Percentiles rank a stretch among this genome's conserved stretches.
Evolutionary conservation across 2,329 filamentous ascomycete genomes (phyloP).

Genomic region (Celoporthe dispersa): DNA sequence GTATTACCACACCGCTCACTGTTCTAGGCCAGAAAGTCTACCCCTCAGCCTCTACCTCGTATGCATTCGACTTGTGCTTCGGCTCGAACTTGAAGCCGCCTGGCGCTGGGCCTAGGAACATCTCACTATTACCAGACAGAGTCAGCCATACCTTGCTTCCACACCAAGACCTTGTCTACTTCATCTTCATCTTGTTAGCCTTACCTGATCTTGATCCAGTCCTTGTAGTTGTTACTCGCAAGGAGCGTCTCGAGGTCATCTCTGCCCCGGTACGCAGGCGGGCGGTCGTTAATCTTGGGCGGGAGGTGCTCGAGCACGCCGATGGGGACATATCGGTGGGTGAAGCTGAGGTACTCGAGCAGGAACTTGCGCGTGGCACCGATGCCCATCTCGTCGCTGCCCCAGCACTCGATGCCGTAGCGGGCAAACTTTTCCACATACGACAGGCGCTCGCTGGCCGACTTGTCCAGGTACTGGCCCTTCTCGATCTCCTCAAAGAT

Average conservation of each 20-base stretch:
- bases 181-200: constrained; percentile 39
- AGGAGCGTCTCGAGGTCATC: constrained; percentile 94
- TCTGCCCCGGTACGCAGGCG: constrained; percentile 80
- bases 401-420: constrained; percentile 93
- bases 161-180: too few relatives aligned
- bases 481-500: constrained; percentile 94
- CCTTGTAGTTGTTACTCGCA: constrained; percentile 87
- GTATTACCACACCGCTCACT: not conserved
- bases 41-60: constrained; percentile 79
- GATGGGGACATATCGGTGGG: constrained; percentile 87
- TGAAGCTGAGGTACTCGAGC: constrained; percentile 94
- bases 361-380: constrained; percentile 90
- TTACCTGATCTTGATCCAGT: constrained; percentile 99
- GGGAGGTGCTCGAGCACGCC: constrained; percentile 88
- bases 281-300: constrained; percentile 85
- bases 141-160: too few relatives aligned
- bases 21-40: constrained; percentile 38
- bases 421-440: constrained; percentile 89
- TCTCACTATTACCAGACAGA: constrained; percentile 67
- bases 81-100: constrained; percentile 92
- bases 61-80: constrained; percentile 95
- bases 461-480: constrained; percentile 95
- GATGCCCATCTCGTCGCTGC: constrained; percentile 90
- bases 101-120: constrained; percentile 93
- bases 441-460: constrained; percentile 79